These are phyloP conservation scores for Ophiostoma sp. DNA, from an alignment of 2,329 filamentous ascomycete genomes.

Conservation along the genomic window DNA sequence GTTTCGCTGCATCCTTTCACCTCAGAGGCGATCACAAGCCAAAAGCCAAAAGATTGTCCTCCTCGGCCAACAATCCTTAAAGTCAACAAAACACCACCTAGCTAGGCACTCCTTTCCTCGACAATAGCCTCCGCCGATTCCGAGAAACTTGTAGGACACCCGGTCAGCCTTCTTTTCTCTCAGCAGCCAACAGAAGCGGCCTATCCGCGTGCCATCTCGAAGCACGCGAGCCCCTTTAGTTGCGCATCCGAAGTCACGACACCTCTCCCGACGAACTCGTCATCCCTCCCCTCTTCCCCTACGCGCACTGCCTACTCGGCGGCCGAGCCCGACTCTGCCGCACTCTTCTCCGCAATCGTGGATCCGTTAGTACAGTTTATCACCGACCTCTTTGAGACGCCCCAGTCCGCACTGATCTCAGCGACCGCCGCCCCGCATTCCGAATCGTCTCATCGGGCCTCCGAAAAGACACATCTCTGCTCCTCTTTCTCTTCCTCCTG, in stretches of 20 bases:
- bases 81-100: neutral
- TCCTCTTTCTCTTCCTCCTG: constrained; percentile 31
- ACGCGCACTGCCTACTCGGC: constrained; percentile 48
- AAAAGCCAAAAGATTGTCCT: constrained; percentile 3
- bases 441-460: neutral
- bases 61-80: neutral
- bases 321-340: constrained; percentile 59
- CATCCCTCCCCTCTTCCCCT: constrained; percentile 24
- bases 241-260: constrained; percentile 20
- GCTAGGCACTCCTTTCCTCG: neutral
- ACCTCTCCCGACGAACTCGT: constrained; percentile 17
- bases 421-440: constrained; percentile 19
- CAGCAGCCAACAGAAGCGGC: neutral
- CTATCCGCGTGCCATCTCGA: neutral
- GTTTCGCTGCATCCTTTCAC: neutral
- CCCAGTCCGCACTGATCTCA: constrained; percentile 18
- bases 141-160: neutral
- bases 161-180: neutral
- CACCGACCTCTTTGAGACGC: constrained; percentile 39
- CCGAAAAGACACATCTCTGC: constrained; percentile 20
- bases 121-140: neutral
- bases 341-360: constrained; percentile 54
- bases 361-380: constrained; percentile 51
- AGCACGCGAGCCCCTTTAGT: constrained; percentile 16
- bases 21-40: constrained; percentile 21